phyloP scores from a whole-genome alignment of 306 rosid species.

The Cotoneaster glaucophyllus region DNA sequence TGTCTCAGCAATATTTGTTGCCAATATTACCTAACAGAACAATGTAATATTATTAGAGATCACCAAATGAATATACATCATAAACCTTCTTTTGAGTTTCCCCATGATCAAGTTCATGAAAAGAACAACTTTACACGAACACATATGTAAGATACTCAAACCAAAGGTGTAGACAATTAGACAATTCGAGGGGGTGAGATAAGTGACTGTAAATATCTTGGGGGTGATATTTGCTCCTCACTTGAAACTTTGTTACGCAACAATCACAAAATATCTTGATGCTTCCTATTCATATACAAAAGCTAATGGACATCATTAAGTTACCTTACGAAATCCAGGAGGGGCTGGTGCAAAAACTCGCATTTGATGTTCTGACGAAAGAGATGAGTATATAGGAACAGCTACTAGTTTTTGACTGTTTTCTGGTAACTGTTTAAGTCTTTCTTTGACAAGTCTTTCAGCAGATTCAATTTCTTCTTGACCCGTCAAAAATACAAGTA shows the following conservation, averaged over 20 bases:
- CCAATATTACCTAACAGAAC: constrained; percentile 62
- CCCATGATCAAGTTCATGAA: background rate
- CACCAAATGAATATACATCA: background rate
- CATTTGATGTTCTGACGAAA: constrained; percentile 88
- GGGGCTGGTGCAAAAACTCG: constrained; percentile 75
- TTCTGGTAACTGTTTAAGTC: constrained; percentile 57
- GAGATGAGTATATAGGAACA: constrained; percentile 78
- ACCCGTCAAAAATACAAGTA: constrained; percentile 84
- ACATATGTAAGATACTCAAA: background rate
- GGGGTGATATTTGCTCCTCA: background rate
- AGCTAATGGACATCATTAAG: background rate
- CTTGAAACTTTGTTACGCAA: background rate
- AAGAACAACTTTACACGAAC: background rate
- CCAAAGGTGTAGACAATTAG: background rate
- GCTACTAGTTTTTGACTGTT: constrained; percentile 44
- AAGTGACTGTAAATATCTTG: too few species aligned
- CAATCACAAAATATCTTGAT: background rate
- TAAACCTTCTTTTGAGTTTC: background rate
- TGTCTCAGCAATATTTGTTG: constrained; percentile 97
- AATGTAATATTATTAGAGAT: constrained; percentile 1
- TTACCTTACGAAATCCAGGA: constrained; percentile 79
- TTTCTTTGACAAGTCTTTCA: constrained; percentile 63
- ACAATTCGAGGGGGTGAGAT: too few species aligned
- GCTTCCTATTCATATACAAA: background rate
- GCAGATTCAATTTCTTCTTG: constrained; percentile 94